Evolutionary conservation across 2,329 filamentous ascomycete genomes (phyloP).

Genomic region (Fusarium floridanum): DNA sequence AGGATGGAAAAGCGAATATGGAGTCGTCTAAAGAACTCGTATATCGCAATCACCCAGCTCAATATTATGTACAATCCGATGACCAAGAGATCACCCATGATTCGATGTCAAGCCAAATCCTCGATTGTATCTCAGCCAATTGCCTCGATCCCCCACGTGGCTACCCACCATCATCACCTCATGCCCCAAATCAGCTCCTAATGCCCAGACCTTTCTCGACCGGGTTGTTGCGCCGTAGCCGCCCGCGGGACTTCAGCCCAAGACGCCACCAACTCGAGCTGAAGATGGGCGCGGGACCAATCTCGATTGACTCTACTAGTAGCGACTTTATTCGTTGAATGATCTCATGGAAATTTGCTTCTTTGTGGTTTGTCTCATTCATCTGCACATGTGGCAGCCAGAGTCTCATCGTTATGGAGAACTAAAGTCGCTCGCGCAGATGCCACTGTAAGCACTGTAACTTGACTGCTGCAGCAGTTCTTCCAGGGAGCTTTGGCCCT

Average conservation of each 20-base stretch:
- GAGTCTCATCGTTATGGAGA: not conserved
- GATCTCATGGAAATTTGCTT: not conserved
- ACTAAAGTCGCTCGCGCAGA: not conserved
- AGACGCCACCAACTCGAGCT: constrained; percentile 20
- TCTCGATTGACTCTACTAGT: not conserved
- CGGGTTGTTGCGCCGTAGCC: constrained; percentile 16
- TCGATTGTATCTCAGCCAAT: constrained; percentile 16
- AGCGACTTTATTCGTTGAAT: not conserved
- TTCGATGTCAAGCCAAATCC: constrained; percentile 18
- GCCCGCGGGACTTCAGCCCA: constrained; percentile 5
- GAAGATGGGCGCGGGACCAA: not conserved
- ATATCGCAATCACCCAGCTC: not conserved
- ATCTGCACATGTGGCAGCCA: not conserved
- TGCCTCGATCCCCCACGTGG: constrained; percentile 36
- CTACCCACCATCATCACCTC: constrained; percentile 30
- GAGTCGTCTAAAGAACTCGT: not conserved
- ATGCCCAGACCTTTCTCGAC: constrained; percentile 14
- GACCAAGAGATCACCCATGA: constrained; percentile 46
- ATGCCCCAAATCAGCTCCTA: constrained; percentile 10
- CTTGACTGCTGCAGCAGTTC: constrained; percentile 1
- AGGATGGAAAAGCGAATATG: not conserved
- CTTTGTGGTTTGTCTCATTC: not conserved
- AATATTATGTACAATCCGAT: constrained; percentile 9
- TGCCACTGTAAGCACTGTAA: constrained; percentile 40
- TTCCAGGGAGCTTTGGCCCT: constrained; percentile 30